Conservation (phyloP, 176 grass and related monocot genomes). For the Eleusine indica region DNA sequence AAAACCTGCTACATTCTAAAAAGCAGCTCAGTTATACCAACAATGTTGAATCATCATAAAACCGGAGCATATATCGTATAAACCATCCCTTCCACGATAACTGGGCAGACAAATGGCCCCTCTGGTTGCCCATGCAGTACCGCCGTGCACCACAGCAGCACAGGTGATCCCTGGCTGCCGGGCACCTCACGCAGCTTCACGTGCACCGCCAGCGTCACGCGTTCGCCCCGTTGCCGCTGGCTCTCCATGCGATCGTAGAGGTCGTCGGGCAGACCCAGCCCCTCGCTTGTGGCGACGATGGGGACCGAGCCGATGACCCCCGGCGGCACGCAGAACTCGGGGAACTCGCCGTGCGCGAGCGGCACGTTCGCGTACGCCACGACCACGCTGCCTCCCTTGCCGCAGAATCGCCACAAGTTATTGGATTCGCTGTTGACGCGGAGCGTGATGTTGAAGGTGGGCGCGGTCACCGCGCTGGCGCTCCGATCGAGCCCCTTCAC, state of each 20-base stretch:
- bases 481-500: slow-evolving; percentile 29
- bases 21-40: too few relatives aligned
- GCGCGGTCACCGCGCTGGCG: background rate
- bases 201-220: slow-evolving; percentile 4
- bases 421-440: slow-evolving; percentile 6
- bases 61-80: too few relatives aligned
- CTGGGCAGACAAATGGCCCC: slow-evolving; percentile 10
- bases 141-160: slow-evolving; percentile 35
- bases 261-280: slow-evolving; percentile 5
- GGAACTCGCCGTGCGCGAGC: slow-evolving; percentile 11
- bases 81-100: too few relatives aligned
- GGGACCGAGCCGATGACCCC: background rate
- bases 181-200: background rate
- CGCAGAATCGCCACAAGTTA: background rate
- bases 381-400: background rate
- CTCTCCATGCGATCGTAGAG: slow-evolving; percentile 3
- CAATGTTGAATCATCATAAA: too few relatives aligned
- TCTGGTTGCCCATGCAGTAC: slow-evolving; percentile 7
- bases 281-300: slow-evolving; percentile 9
- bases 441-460: slow-evolving; percentile 20
- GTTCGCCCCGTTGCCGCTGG: background rate
- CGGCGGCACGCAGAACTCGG: slow-evolving; percentile 4
- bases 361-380: slow-evolving; percentile 33
- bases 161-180: background rate
- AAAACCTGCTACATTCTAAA: too few relatives aligned